These are phyloP conservation scores for Corrigiola litoralis DNA, from an alignment of 179 eudicot genomes.

Conservation along the genomic window DNA sequence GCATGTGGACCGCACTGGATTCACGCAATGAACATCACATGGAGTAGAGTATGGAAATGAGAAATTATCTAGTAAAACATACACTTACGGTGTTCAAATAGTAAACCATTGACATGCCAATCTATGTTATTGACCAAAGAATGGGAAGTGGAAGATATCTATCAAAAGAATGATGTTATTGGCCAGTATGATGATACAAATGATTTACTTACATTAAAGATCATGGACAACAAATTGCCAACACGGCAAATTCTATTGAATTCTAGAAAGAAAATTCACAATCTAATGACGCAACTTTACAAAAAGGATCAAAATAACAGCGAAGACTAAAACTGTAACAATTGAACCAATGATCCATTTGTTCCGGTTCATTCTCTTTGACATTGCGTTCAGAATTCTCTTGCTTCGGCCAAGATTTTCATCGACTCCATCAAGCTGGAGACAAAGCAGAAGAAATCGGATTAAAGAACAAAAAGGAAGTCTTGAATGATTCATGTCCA, in stretches of 20 bases:
- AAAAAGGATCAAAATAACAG: conserved; percentile 43
- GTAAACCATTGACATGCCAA: conserved; percentile 9
- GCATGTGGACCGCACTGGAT: too few species aligned
- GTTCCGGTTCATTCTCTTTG: conserved; percentile 54
- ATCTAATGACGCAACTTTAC: conserved; percentile 36
- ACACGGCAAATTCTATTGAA: background rate
- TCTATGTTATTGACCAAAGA: background rate
- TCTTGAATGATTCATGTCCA: background rate
- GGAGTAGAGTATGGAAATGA: too few species aligned
- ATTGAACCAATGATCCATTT: conserved; percentile 48
- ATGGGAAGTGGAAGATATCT: background rate
- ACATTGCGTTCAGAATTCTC: conserved; percentile 44
- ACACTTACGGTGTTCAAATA: too few species aligned
- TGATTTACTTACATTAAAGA: conserved; percentile 16
- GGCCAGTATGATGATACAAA: conserved; percentile 1
- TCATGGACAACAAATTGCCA: conserved; percentile 6
- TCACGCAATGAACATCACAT: too few species aligned
- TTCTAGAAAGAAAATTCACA: background rate
- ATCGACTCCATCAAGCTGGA: conserved; percentile 65
- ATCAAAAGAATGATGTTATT: background rate
- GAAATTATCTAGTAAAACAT: too few species aligned
- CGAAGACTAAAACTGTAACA: conserved; percentile 33
- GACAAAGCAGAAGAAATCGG: background rate
- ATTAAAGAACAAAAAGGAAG: background rate
- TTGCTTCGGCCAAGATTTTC: conserved; percentile 53